phyloP scores from a whole-genome alignment of 768 basidiomycete genomes.

The Trametes cingulata region DNA sequence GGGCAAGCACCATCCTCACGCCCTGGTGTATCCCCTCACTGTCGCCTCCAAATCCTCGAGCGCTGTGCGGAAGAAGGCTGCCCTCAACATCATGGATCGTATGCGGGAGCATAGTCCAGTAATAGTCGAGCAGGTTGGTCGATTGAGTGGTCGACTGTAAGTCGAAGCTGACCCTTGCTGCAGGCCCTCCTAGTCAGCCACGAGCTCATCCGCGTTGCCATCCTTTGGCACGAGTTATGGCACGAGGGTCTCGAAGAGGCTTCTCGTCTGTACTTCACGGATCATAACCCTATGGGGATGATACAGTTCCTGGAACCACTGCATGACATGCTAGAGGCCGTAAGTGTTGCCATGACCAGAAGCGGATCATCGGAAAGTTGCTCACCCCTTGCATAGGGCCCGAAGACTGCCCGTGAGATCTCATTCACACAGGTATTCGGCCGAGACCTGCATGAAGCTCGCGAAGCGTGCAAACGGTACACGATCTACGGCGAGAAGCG shows the following conservation, averaged over 20 bases:
- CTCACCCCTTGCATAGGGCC: constrained; percentile 57
- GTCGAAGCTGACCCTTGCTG: constrained; percentile 4
- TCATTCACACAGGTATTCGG: constrained; percentile 95
- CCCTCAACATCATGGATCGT: constrained; percentile 82
- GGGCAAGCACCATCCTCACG: constrained; percentile 96
- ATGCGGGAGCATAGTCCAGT: constrained; percentile 89
- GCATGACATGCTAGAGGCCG: constrained; percentile 89
- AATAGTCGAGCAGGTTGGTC: constrained; percentile 80
- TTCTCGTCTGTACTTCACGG: constrained; percentile 93
- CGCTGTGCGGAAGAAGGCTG: constrained; percentile 75
- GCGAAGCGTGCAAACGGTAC: constrained; percentile 87
- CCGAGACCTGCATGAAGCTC: constrained; percentile 87
- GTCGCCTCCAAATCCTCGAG: constrained; percentile 98
- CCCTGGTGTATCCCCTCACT: constrained; percentile 91
- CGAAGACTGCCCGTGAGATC: constrained; percentile 90
- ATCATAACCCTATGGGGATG: constrained; percentile 97
- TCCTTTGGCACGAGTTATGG: constrained; percentile 99
- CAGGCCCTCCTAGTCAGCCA: constrained; percentile 87
- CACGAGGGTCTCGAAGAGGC: constrained; percentile 98
- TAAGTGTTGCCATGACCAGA: constrained; percentile 25
- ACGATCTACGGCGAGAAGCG: constrained; percentile 82
- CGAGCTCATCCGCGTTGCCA: constrained; percentile 95
- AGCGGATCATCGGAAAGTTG: neutral
- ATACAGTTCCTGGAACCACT: constrained; percentile 89
- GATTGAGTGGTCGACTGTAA: neutral